Evolutionary conservation across 2,329 filamentous ascomycete genomes (phyloP).

Genomic region (Phaeosphaeria sp.): DNA sequence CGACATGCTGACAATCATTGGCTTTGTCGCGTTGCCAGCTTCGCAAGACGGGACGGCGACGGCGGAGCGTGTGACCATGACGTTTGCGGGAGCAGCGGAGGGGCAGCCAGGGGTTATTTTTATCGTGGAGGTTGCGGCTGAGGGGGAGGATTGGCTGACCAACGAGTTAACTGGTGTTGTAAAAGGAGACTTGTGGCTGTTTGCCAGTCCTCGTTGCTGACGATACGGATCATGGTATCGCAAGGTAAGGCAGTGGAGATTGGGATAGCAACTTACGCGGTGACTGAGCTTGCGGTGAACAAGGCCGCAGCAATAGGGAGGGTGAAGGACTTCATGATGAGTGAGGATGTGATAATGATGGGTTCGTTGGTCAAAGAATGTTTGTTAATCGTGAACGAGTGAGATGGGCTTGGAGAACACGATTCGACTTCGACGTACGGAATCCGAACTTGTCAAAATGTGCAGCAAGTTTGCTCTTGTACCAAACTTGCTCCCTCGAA

Average conservation of each 20-base stretch:
- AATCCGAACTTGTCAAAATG: too few relatives aligned
- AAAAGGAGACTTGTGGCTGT: too few relatives aligned
- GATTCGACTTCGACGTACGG: too few relatives aligned
- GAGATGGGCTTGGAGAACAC: too few relatives aligned
- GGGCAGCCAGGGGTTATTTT: constrained; percentile 23
- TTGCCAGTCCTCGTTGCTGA: too few relatives aligned
- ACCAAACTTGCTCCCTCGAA: background rate
- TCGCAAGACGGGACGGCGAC: constrained; percentile 20
- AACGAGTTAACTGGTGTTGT: constrained; percentile 1
- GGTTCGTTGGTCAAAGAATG: background rate
- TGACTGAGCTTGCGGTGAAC: background rate
- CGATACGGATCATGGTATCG: too few relatives aligned
- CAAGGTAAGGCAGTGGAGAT: background rate
- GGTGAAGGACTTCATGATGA: constrained; percentile 2
- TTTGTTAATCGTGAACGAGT: too few relatives aligned
- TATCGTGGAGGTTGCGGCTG: constrained; percentile 19
- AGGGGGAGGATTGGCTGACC: background rate
- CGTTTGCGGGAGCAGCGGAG: constrained; percentile 18
- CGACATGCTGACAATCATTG: constrained; percentile 20
- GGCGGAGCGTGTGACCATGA: constrained; percentile 24
- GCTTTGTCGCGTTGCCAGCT: constrained; percentile 27
- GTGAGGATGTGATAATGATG: background rate
- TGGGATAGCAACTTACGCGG: background rate
- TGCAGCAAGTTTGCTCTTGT: background rate
- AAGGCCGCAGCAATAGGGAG: constrained; percentile 1